Evolutionary conservation across 192 early-diverging fungal genomes (phyloP).

Genomic region (Backusella australiensis): DNA sequence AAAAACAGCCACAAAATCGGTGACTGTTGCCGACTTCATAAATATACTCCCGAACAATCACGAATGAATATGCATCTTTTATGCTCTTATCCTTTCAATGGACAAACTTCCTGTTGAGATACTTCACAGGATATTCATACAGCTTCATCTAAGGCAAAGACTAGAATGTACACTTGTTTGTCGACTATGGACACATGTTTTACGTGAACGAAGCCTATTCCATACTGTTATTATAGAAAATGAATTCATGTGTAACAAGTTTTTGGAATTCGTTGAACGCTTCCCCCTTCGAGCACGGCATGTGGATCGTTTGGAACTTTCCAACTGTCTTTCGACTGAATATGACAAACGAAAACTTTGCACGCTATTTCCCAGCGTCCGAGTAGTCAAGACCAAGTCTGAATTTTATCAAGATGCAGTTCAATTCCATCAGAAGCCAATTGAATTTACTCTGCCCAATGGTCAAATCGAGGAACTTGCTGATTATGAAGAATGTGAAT

Average conservation of each 20-base stretch:
- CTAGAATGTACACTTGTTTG: background rate
- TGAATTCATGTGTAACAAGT: background rate
- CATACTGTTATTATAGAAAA: background rate
- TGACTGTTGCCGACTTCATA: background rate
- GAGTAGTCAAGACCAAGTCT: background rate
- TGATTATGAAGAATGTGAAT: background rate
- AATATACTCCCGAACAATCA: background rate
- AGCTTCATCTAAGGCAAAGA: background rate
- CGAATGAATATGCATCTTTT: background rate
- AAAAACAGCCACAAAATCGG: background rate
- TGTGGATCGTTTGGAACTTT: background rate
- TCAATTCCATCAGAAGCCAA: background rate
- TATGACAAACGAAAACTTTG: background rate
- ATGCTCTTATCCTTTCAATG: background rate
- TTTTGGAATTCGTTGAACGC: background rate
- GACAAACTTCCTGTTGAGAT: background rate
- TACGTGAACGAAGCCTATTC: background rate
- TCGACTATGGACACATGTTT: background rate
- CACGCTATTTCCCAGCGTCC: background rate
- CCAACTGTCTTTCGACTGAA: background rate
- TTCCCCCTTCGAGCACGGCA: background rate
- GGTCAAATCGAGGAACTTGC: background rate
- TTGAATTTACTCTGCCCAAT: background rate
- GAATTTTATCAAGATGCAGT: background rate
- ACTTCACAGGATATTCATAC: background rate